phyloP scores from a whole-genome alignment of 2,329 filamentous ascomycete genomes.

The Phyllosticta ampelicida region DNA sequence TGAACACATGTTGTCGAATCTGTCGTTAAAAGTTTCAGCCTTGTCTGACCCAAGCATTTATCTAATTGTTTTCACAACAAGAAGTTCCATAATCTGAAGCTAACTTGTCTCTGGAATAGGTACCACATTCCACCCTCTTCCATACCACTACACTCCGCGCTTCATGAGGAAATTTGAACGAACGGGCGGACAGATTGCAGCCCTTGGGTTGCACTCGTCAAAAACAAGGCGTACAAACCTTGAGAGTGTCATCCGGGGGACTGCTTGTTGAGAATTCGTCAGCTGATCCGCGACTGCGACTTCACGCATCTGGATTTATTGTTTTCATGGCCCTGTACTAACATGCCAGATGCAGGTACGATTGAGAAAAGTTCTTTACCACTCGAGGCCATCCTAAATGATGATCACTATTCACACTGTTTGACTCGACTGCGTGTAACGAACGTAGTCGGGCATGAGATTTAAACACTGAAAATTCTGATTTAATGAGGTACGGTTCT shows the following conservation, averaged over 20 bases:
- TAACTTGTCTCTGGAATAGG: slow-evolving; percentile 3
- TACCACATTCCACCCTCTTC: slow-evolving; percentile 1
- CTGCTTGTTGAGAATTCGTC: slow-evolving; percentile 61
- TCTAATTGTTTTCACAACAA: slow-evolving; percentile 5
- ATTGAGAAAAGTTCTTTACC: slow-evolving; percentile 15
- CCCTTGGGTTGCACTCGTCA: slow-evolving; percentile 39
- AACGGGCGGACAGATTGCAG: slow-evolving; percentile 58
- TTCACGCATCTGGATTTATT: not conserved
- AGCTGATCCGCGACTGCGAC: slow-evolving; percentile 38
- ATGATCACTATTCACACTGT: slow-evolving; percentile 65
- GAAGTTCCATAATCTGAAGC: not conserved
- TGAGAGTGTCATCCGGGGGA: slow-evolving; percentile 43
- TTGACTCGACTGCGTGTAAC: slow-evolving; percentile 46
- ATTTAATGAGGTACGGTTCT: slow-evolving; percentile 52
- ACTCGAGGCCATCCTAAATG: slow-evolving; percentile 39
- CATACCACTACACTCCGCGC: slow-evolving; percentile 13
- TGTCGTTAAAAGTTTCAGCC: slow-evolving; percentile 56
- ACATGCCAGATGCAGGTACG: slow-evolving; percentile 12
- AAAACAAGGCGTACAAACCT: slow-evolving; percentile 54
- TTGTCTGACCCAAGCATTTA: slow-evolving; percentile 45
- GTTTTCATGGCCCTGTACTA: slow-evolving; percentile 4
- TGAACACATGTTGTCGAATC: slow-evolving; percentile 54
- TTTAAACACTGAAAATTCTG: slow-evolving; percentile 55
- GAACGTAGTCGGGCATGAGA: slow-evolving; percentile 43
- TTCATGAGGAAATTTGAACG: slow-evolving; percentile 55